Evolutionary conservation across 2,329 filamentous ascomycete genomes (phyloP).

Genomic region (Aspergillus sclerotialis): DNA sequence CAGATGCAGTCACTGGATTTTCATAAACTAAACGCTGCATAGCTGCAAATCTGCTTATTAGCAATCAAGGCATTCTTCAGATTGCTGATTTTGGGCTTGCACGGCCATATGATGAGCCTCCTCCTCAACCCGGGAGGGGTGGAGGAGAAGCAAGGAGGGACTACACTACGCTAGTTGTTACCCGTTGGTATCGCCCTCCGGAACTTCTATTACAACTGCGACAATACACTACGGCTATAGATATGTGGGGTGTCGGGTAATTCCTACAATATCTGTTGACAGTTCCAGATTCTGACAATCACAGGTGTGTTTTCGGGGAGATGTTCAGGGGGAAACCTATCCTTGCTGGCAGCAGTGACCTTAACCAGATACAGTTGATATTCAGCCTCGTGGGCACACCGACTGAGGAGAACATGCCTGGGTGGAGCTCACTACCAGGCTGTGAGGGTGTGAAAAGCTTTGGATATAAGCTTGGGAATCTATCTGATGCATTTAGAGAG

Average conservation of each 20-base stretch:
- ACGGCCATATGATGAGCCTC: conserved; percentile 80
- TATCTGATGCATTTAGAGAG: conserved; percentile 69
- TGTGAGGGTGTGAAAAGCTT: conserved; percentile 65
- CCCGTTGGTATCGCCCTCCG: conserved; percentile 91
- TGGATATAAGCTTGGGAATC: conserved; percentile 55
- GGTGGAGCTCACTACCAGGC: conserved; percentile 76
- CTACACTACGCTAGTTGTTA: conserved; percentile 95
- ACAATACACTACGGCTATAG: conserved; percentile 93
- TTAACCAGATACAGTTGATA: conserved; percentile 85
- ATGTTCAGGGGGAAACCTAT: conserved; percentile 96
- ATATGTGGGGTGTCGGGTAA: conserved; percentile 96
- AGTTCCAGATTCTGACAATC: conserved; percentile 16
- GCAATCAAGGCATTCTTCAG: conserved; percentile 85
- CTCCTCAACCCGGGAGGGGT: conserved; percentile 67
- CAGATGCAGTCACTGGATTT: neutral
- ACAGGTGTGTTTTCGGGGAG: conserved; percentile 91
- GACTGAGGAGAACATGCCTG: conserved; percentile 85
- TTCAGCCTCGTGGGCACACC: conserved; percentile 89
- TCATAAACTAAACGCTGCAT: conserved; percentile 6
- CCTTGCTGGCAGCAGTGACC: conserved; percentile 78
- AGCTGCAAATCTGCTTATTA: conserved; percentile 93
- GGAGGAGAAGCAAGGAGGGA: conserved; percentile 81
- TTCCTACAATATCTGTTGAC: conserved; percentile 20
- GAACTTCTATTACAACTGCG: conserved; percentile 84
- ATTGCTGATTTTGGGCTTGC: conserved; percentile 97